Evolutionary conservation across 192 early-diverging fungal species (phyloP).

Genomic region (Dispira parvispora): DNA sequence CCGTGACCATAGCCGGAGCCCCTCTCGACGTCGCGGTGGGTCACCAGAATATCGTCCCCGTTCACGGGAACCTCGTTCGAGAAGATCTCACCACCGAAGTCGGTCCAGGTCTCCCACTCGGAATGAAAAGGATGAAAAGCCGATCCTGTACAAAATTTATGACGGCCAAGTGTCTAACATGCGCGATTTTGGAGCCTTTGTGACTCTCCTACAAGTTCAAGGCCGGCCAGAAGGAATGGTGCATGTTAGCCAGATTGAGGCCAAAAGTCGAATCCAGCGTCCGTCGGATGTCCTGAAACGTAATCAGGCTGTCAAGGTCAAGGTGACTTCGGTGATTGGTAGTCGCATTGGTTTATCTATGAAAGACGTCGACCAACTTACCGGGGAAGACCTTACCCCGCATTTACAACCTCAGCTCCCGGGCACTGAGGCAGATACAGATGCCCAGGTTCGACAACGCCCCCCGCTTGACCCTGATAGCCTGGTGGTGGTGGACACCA

Average conservation of each 20-base stretch:
- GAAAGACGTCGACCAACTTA: conserved; percentile 91
- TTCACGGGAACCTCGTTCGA: background rate
- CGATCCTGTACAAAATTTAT: conserved; percentile 89
- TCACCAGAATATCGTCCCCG: conserved; percentile 17
- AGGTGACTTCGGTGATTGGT: conserved; percentile 82
- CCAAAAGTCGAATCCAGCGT: conserved; percentile 49
- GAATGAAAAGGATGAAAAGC: conserved; percentile 44
- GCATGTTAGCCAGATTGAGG: conserved; percentile 56
- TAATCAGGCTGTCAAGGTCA: conserved; percentile 75
- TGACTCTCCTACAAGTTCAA: conserved; percentile 60
- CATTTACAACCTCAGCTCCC: conserved; percentile 36
- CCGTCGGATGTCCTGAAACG: conserved; percentile 76
- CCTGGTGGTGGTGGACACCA: conserved; percentile 22
- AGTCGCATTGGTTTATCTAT: conserved; percentile 73
- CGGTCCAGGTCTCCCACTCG: background rate
- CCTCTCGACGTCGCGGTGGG: conserved; percentile 11
- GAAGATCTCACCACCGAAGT: background rate
- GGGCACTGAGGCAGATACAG: conserved; percentile 17
- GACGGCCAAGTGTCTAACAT: conserved; percentile 62
- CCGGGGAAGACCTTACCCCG: conserved; percentile 76
- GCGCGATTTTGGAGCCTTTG: conserved; percentile 91
- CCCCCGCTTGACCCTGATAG: conserved; percentile 24
- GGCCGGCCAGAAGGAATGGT: conserved; percentile 78
- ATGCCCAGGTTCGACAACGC: conserved; percentile 44
- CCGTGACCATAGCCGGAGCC: conserved; percentile 12